Conservation (phyloP, 1,139 yeast genomes). For the Taphrina pruni region DNA sequence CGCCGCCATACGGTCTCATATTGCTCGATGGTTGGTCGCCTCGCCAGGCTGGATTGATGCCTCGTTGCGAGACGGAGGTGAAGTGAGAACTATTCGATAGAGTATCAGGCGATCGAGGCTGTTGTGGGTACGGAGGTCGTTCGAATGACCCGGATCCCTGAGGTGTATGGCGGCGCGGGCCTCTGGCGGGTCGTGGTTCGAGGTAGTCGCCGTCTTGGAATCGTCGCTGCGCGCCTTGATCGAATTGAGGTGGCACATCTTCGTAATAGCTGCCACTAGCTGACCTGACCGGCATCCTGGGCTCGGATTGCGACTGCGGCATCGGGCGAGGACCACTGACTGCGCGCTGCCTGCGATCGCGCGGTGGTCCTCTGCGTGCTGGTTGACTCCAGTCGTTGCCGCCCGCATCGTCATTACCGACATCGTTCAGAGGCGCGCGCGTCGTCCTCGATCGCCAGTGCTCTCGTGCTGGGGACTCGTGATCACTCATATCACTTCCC, state of each 20-base stretch:
- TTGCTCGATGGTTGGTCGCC: conserved; percentile 11
- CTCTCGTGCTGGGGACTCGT: not conserved
- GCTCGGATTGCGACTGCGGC: conserved; percentile 16
- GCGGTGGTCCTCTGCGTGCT: conserved; percentile 8
- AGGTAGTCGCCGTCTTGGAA: conserved; percentile 6
- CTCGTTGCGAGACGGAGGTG: conserved; percentile 40
- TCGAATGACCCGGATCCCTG: conserved; percentile 22
- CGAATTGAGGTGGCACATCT: conserved; percentile 24
- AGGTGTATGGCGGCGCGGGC: conserved; percentile 22
- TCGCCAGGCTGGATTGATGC: conserved; percentile 32
- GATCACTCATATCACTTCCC: not conserved
- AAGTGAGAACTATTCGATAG: conserved; percentile 36
- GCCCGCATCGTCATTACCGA: not conserved
- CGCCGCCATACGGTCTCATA: not conserved
- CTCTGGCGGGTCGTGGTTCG: conserved; percentile 3
- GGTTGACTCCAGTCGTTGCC: not conserved
- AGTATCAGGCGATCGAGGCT: conserved; percentile 32
- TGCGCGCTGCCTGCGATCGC: conserved; percentile 6
- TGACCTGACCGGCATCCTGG: conserved; percentile 7
- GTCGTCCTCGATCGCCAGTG: not conserved
- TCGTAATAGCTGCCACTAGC: conserved; percentile 27
- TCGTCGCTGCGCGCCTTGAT: conserved; percentile 1
- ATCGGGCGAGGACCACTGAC: conserved; percentile 38
- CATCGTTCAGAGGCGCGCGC: conserved; percentile 1
- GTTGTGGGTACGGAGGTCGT: conserved; percentile 21